Percentiles rank a stretch among this genome's conserved stretches.
phyloP scores from a whole-genome alignment of 768 basidiomycete species.

The Epithele typhae region DNA sequence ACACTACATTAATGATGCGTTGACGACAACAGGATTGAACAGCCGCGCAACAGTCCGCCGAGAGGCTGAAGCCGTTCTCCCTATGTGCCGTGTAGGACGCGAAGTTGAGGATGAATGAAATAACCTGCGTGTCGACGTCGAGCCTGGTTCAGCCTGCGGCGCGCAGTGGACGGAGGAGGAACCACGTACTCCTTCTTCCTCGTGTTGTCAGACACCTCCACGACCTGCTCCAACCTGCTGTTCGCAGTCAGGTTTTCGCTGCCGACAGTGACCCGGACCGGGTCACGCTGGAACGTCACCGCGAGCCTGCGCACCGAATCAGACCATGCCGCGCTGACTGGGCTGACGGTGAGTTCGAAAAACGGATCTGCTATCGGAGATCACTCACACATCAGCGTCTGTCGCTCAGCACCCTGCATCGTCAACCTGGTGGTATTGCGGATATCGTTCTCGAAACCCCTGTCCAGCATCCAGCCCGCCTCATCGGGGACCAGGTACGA shows the following conservation, averaged over 20 bases:
- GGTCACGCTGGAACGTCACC: conserved; percentile 77
- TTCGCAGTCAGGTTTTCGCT: conserved; percentile 94
- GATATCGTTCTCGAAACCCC: conserved; percentile 98
- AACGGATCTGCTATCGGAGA: background rate
- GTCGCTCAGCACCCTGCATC: conserved; percentile 63
- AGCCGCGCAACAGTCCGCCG: too few species aligned
- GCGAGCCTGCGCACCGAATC: conserved; percentile 89
- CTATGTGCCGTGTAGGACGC: too few species aligned
- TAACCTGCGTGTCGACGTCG: conserved; percentile 54
- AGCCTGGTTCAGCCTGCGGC: background rate
- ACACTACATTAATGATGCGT: too few species aligned
- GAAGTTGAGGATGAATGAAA: too few species aligned
- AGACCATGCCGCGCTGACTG: conserved; percentile 98
- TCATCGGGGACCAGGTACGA: conserved; percentile 93
- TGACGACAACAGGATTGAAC: too few species aligned
- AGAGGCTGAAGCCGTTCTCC: too few species aligned
- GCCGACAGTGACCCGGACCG: conserved; percentile 90
- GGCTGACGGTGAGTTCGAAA: background rate
- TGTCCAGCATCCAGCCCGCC: conserved; percentile 97
- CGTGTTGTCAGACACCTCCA: conserved; percentile 88
- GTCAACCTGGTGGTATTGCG: conserved; percentile 78
- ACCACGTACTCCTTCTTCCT: conserved; percentile 78
- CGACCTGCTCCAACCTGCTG: conserved; percentile 80
- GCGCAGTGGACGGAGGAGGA: background rate
- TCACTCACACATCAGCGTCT: conserved; percentile 89